phyloP scores from a whole-genome alignment of 2,329 filamentous ascomycete genomes.

The Calonectria henricotiae region DNA sequence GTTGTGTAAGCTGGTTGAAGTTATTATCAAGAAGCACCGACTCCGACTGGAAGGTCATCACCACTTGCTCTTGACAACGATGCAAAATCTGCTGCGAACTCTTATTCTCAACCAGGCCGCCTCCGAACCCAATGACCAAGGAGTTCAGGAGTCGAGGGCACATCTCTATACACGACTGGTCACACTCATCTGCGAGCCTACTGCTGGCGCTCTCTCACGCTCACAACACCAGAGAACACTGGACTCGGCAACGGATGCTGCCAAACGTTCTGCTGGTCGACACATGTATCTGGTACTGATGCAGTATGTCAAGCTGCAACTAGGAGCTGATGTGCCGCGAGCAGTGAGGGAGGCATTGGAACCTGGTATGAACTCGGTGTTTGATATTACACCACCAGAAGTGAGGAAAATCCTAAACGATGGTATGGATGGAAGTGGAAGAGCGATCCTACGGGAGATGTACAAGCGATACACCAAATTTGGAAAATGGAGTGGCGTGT shows the following conservation, averaged over 20 bases:
- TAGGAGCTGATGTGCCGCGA: conserved; percentile 69
- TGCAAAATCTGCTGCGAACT: conserved; percentile 72
- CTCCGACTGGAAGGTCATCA: conserved; percentile 76
- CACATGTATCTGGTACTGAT: conserved; percentile 76
- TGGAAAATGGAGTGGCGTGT: conserved; percentile 76
- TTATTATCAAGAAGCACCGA: conserved; percentile 73
- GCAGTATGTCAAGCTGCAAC: conserved; percentile 74
- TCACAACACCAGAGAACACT: conserved; percentile 64
- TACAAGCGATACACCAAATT: conserved; percentile 75
- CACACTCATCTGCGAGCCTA: conserved; percentile 74
- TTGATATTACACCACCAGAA: conserved; percentile 72
- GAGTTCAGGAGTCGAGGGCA: conserved; percentile 64
- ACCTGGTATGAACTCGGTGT: conserved; percentile 72
- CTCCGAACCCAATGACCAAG: conserved; percentile 42
- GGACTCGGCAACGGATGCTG: conserved; percentile 74
- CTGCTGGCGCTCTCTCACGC: conserved; percentile 70
- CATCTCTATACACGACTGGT: conserved; percentile 70
- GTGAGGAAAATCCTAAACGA: conserved; percentile 73
- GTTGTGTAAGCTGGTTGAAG: conserved; percentile 70
- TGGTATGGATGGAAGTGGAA: conserved; percentile 72
- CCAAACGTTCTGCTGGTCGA: conserved; percentile 74
- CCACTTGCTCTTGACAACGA: conserved; percentile 70
- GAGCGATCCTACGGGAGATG: conserved; percentile 73
- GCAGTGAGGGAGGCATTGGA: conserved; percentile 71
- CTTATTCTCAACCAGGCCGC: conserved; percentile 62